These are phyloP conservation scores for Chloris gayana DNA, from an alignment of 176 grass and related monocot species.

Conservation along the genomic window DNA sequence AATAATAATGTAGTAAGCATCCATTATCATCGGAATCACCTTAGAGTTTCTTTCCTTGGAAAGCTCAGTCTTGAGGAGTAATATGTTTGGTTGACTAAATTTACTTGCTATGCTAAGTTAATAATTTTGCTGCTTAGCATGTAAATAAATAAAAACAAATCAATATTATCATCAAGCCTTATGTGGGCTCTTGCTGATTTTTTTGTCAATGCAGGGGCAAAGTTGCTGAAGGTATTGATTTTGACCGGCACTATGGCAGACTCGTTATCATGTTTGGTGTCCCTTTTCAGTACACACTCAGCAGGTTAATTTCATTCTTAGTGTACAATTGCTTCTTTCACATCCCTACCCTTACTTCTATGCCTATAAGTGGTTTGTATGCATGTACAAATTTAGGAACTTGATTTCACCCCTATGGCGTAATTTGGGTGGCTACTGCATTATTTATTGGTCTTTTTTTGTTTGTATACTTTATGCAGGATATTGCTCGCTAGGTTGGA, in stretches of 20 bases:
- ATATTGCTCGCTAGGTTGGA: slow-evolving; percentile 97
- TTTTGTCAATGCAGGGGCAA: slow-evolving; percentile 71
- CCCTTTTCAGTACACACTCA: slow-evolving; percentile 96
- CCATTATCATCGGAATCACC: not conserved
- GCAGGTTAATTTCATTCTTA: slow-evolving; percentile 61
- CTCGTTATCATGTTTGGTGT: slow-evolving; percentile 99
- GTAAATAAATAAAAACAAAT: slow-evolving; percentile 14
- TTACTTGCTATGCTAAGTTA: slow-evolving; percentile 6
- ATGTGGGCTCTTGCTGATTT: not conserved
- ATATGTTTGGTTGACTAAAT: not conserved
- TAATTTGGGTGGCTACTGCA: not conserved
- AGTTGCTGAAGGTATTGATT: slow-evolving; percentile 99
- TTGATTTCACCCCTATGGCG: not conserved
- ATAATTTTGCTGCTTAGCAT: not conserved
- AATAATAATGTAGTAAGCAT: not conserved
- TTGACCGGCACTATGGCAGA: slow-evolving; percentile 97
- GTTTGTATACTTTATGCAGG: slow-evolving; percentile 40
- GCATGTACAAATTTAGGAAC: not conserved
- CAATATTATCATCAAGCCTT: not conserved
- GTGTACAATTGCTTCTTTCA: not conserved
- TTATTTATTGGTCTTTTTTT: not conserved
- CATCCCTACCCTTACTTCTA: not conserved
- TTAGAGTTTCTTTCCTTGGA: not conserved
- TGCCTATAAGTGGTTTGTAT: not conserved
- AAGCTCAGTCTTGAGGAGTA: not conserved